Conservation (phyloP, 1,284 basidiomycete genomes). For the Serendipita sp. region DNA sequence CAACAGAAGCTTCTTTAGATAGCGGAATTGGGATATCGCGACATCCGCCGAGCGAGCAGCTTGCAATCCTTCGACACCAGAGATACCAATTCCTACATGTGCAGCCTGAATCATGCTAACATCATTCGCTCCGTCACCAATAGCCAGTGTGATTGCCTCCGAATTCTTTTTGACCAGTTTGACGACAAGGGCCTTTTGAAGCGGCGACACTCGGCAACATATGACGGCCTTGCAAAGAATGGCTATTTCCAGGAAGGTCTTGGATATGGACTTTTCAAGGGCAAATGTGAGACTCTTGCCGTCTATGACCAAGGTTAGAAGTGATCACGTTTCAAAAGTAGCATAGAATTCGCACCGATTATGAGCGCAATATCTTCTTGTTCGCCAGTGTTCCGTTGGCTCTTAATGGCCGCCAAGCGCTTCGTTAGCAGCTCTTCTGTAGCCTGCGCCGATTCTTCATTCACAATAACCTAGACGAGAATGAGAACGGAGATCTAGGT, state of each 20-base stretch:
- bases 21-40: constrained; percentile 97
- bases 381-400: constrained; percentile 79
- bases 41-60: constrained; percentile 94
- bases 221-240: constrained; percentile 97
- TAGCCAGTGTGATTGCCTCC: constrained; percentile 82
- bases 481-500: constrained; percentile 6
- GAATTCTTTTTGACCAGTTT: constrained; percentile 97
- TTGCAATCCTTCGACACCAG: constrained; percentile 96
- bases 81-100: constrained; percentile 95
- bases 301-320: constrained; percentile 36
- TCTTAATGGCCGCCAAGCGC: constrained; percentile 82
- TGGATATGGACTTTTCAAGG: constrained; percentile 82
- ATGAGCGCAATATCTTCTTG: constrained; percentile 88
- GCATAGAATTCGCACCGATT: constrained; percentile 49
- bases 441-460: constrained; percentile 74
- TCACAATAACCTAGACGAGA: constrained; percentile 68
- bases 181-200: constrained; percentile 96
- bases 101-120: constrained; percentile 96
- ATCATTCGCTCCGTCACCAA: constrained; percentile 95
- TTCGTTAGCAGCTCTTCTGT: constrained; percentile 82
- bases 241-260: constrained; percentile 86
- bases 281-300: constrained; percentile 91
- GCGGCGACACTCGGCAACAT: constrained; percentile 94
- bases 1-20: constrained; percentile 84
- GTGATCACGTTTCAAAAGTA: background rate